Percentiles rank a stretch among this genome's conserved stretches.
Conservation (phyloP, 225 moss, liverwort and hornwort species). For the Bryoerythrophyllum caledonicum region DNA sequence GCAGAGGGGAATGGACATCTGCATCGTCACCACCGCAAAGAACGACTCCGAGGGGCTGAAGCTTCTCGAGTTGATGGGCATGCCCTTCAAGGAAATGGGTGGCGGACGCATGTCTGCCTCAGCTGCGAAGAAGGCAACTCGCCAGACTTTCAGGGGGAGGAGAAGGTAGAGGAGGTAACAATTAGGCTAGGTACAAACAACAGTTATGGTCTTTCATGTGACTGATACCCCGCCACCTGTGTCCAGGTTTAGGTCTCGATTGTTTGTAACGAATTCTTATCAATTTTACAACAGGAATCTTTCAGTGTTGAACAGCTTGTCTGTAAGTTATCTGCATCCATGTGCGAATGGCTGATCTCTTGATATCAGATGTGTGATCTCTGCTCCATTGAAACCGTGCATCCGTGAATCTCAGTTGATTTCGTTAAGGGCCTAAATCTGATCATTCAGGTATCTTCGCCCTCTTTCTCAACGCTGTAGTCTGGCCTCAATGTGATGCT, state of each 20-base stretch:
- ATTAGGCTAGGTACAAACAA: conserved; percentile 17
- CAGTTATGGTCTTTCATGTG: neutral
- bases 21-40: conserved; percentile 69
- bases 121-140: conserved; percentile 51
- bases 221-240: conserved; percentile 14
- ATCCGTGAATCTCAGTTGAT: neutral
- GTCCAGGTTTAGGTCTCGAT: conserved; percentile 28
- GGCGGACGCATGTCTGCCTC: conserved; percentile 56
- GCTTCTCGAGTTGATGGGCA: conserved; percentile 66
- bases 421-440: neutral
- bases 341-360: neutral
- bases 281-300: neutral
- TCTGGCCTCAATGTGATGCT: neutral
- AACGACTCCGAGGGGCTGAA: conserved; percentile 68
- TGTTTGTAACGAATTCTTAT: neutral
- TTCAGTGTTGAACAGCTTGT: neutral
- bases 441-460: neutral
- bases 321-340: neutral
- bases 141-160: conserved; percentile 26
- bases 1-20: conserved; percentile 83
- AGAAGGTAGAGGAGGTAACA: conserved; percentile 35
- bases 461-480: neutral
- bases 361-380: neutral
- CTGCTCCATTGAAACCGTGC: neutral
- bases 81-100: conserved; percentile 72